Conservation (phyloP, 352 stramenopile species). For the Phytophthora tubulina region DNA sequence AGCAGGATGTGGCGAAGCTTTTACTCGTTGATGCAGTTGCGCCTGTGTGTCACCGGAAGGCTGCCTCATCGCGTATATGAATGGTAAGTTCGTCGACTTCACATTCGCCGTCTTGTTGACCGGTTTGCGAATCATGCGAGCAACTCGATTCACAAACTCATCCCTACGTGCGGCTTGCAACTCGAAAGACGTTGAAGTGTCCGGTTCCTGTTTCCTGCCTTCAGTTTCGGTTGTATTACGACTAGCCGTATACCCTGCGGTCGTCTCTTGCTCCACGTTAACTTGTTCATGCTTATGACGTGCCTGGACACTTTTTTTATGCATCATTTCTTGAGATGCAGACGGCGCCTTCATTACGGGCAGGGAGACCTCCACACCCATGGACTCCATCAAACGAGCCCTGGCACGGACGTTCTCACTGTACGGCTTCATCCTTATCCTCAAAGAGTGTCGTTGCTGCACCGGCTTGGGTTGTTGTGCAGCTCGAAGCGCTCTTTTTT, state of each 20-base stretch:
- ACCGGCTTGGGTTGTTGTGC: background rate
- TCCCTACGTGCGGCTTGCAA: background rate
- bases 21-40: background rate
- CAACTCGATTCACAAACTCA: background rate
- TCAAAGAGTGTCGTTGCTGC: background rate
- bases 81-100: background rate
- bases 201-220: background rate
- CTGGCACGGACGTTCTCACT: slow-evolving; percentile 1
- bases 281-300: background rate
- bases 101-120: background rate
- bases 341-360: background rate
- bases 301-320: background rate
- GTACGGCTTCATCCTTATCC: background rate
- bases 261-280: background rate
- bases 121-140: background rate
- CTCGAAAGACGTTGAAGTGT: background rate
- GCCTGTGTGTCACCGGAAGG: background rate
- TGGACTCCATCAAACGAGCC: background rate
- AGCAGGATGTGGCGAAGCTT: background rate
- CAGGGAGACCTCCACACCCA: background rate
- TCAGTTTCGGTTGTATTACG: background rate
- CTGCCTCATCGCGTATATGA: too few species aligned
- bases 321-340: background rate
- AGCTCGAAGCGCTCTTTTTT: background rate
- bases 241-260: background rate